Evolutionary conservation across 2,329 filamentous ascomycete genomes (phyloP), one percentile per base, ranked within the genome.

Genomic region (Paecilomyces variotii): DNA sequence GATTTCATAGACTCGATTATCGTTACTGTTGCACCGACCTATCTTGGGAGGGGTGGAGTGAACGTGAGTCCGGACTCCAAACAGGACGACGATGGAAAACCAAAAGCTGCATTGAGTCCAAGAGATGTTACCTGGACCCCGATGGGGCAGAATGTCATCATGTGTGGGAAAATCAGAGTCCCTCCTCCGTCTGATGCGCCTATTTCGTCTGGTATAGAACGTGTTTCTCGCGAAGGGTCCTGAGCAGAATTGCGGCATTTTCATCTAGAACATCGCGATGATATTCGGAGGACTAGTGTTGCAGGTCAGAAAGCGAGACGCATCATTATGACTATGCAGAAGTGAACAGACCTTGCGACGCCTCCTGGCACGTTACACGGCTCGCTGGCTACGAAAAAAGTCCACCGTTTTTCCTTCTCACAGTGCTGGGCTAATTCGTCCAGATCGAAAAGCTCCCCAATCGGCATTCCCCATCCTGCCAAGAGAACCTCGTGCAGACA

Each of bases 11-110:
- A 90, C 68, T 87, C 87, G 1, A 86, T 96, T 54, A 88, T 97
- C 66, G 81, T 97, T 59, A 97, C 93, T 0, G 86, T 97, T 67
- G 91, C 93, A 2, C 93, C 93, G 7, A 90, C 86, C 0, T 97
- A 91, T 84, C 80, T 97, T n/a, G 93, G 93, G 1, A 80, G 83
- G 60, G 90, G 89, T 2, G 91, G 91, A 6, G 89, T 97, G 9
- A 80, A 86, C 10, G 90, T 96, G 2, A 87, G 85, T 53, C 93
- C 92, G 1, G 79, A 84, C 24, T 79, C 84, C 34, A 81, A 80
- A 49, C 67, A 72, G 2, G 80, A 81, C 58, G 72, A 75, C 1
- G 70, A 79, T 19, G 84, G 82, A 2, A 75, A 76, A 53, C 80
- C 82, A 3, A 73, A 83, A 54, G 80, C 87, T 5, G 86, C 85